Evolutionary conservation across 1,284 basidiomycete species (phyloP).

Genomic region (Macrocystidia cucumis): DNA sequence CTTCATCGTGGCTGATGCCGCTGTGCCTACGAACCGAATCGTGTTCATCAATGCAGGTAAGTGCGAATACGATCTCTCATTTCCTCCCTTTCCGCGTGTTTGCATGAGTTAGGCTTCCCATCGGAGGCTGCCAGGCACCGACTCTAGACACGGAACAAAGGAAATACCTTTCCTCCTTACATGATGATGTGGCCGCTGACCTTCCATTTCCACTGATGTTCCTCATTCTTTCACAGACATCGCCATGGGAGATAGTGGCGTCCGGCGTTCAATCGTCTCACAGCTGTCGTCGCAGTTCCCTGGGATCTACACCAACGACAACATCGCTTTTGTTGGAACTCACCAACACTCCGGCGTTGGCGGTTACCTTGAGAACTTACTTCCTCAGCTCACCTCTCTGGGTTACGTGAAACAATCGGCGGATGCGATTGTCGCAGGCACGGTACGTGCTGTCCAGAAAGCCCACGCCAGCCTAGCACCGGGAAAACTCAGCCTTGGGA

Average conservation of each 20-base stretch:
- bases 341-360: slow-evolving; percentile 76
- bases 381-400: slow-evolving; percentile 70
- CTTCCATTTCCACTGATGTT: no score
- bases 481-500: slow-evolving; percentile 58
- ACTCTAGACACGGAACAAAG: no score
- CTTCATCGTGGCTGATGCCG: slow-evolving; percentile 65
- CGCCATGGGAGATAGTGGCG: slow-evolving; percentile 74
- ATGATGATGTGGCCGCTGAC: no score
- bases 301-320: slow-evolving; percentile 59
- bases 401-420: slow-evolving; percentile 68
- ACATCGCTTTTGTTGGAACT: slow-evolving; percentile 74
- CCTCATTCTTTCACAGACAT: slow-evolving; percentile 49
- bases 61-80: slow-evolving; percentile 10
- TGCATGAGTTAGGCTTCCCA: not conserved
- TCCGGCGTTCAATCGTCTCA: slow-evolving; percentile 63
- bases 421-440: slow-evolving; percentile 64
- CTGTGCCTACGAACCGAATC: slow-evolving; percentile 48
- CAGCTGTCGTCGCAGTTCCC: slow-evolving; percentile 48
- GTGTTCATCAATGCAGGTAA: slow-evolving; percentile 73
- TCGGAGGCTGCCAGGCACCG: no score
- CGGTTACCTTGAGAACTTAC: slow-evolving; percentile 70
- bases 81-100: slow-evolving; percentile 1
- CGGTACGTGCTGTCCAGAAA: slow-evolving; percentile 58
- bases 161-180: no score
- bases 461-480: slow-evolving; percentile 59